phyloP scores from a whole-genome alignment of 345 rosid genomes.

The Pistacia atlantica region DNA sequence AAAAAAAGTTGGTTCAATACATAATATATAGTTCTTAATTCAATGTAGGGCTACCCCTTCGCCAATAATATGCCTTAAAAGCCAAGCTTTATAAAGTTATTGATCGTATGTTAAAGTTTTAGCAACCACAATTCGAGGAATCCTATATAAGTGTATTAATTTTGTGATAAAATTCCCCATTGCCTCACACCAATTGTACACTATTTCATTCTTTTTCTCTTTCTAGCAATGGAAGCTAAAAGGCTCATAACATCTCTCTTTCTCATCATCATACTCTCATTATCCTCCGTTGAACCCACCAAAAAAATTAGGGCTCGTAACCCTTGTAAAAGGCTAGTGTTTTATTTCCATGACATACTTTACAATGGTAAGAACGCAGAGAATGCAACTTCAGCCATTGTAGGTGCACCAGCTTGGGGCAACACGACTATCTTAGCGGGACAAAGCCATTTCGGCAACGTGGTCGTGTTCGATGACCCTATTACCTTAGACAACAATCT shows the following conservation, averaged over 20 bases:
- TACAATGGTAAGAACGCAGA: conserved; percentile 48
- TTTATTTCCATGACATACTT: conserved; percentile 54
- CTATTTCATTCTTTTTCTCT: background rate
- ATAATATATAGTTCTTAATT: background rate
- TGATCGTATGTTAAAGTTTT: background rate
- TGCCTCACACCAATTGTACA: background rate
- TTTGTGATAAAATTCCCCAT: no score
- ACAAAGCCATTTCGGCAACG: conserved; percentile 42
- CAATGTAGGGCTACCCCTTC: background rate
- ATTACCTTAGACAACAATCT: conserved; percentile 54
- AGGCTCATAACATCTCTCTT: background rate
- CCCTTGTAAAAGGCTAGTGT: conserved; percentile 41
- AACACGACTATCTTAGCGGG: conserved; percentile 40
- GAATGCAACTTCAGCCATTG: conserved; percentile 52
- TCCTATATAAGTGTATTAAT: background rate
- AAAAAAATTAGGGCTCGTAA: background rate
- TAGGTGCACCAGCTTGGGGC: conserved; percentile 40
- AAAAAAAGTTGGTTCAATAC: background rate
- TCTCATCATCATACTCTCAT: background rate
- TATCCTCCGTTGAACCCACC: background rate
- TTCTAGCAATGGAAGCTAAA: conserved; percentile 8
- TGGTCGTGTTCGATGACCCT: conserved; percentile 54
- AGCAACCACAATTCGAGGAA: background rate
- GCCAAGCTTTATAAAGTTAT: background rate
- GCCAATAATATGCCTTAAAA: conserved; percentile 13